Base-by-base conservation (phyloP, 352 stramenopile genomes). In the Lagenidium giganteum region DNA sequence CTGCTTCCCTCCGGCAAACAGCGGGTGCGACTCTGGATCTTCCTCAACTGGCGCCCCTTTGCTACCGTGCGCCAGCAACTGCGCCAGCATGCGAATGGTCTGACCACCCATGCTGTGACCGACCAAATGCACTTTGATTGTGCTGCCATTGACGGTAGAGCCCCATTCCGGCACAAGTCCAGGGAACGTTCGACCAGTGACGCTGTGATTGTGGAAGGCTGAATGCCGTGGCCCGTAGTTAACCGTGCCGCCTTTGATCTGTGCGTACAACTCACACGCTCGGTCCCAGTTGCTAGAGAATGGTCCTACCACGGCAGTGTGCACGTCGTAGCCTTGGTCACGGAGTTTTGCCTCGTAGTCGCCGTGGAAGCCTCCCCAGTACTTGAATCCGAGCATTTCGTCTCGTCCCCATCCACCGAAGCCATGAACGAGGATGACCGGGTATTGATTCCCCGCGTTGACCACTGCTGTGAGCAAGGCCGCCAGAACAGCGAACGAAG, bases 181-280 rank as follows among this genome's bases (percentile, higher is more conserved):
- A 5, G 59, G 39, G 36, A 47, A 69, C 26, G 54, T 69, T 3
- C 49, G 47, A 4, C 62, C 62, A 12, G 47, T 66, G 21, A 30
- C 35, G 8, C 45, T 59, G 48, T 78, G 66, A 34, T 35, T 32
- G 41, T 71, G 47, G 8, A 23, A 27, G 3, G 41, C 31, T 5
- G 57, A 39, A 57, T 78, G 66, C 31, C 59, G 54, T 3, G 29
- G 31, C 24, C 66, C 66, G 42, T 78, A 78, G 58, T 71, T 43
- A 21, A 74, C 64, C 2, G 42, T 55, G 29, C 55, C 58, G 30
- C 66, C 66, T 34, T 72, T 72, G 45, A 79, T 71, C 32, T 68
- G 55, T 28, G 67, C 67, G 55, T 65, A 79, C 1, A 79, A 41
- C 46, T 79, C 67, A 32, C 63, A 78, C n/a, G 63, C 66, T 11